phyloP scores from a whole-genome alignment of 2,329 filamentous ascomycete genomes.

The Diaporthe velutina region DNA sequence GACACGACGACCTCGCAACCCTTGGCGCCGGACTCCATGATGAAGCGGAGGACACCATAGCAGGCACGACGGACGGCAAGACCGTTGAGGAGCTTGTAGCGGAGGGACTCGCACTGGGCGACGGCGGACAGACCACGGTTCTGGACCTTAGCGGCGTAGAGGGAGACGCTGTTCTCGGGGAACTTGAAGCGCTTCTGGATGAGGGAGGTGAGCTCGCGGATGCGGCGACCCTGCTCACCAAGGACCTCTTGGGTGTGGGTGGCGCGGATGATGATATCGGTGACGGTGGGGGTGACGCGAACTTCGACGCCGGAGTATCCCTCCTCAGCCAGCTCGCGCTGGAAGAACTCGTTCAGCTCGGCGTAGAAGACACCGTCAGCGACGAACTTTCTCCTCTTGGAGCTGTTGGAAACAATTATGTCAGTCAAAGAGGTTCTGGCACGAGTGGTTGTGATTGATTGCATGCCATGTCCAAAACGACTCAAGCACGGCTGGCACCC shows the following conservation, averaged over 20 bases:
- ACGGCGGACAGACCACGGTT: constrained; percentile 99
- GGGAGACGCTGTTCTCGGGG: constrained; percentile 99
- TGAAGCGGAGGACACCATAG: constrained; percentile 99
- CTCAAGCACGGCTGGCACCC: background rate
- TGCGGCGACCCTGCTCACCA: constrained; percentile 99
- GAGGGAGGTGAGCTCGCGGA: constrained; percentile 99
- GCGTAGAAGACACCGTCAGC: constrained; percentile 99
- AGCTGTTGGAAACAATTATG: constrained; percentile 64
- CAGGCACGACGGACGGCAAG: constrained; percentile 98
- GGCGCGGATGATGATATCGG: constrained; percentile 99
- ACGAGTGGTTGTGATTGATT: constrained; percentile 6
- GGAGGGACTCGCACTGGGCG: constrained; percentile 99
- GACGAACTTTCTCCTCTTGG: constrained; percentile 95
- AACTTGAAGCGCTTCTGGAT: constrained; percentile 99
- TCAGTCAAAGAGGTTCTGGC: constrained; percentile 36
- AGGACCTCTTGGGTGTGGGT: constrained; percentile 99
- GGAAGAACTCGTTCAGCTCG: constrained; percentile 99
- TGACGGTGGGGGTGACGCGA: constrained; percentile 99
- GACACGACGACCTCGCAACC: constrained; percentile 99
- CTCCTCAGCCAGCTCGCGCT: constrained; percentile 99
- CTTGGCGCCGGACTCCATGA: constrained; percentile 99
- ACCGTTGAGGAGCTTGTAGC: constrained; percentile 99
- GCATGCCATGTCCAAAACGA: background rate
- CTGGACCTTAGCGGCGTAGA: constrained; percentile 99
- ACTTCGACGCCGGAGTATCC: constrained; percentile 99